Evolutionary conservation across 2,329 filamentous ascomycete genomes (phyloP), one percentile per base, ranked within the genome.

Genomic region (Microcyclosporella mali): DNA sequence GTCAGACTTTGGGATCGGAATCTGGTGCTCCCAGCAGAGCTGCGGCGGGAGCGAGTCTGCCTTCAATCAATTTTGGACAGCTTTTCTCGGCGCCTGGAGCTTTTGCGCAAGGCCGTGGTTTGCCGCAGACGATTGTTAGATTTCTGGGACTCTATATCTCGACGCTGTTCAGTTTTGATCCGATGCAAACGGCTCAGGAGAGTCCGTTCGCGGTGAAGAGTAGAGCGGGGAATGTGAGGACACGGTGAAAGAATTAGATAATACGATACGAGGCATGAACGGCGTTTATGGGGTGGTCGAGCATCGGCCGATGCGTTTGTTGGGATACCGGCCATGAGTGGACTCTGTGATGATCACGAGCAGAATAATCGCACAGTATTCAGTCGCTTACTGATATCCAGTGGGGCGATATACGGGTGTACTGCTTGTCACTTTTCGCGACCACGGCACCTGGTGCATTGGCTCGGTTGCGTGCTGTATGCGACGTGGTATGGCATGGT

Each of bases 121-220:
- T 68, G 12, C 57, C 61, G 28, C 66, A 70, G 50, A 52, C 61
- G 35, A 47, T 69, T 11, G 62, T 71, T 33, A 54, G 70, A 40
- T 73, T 73, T 43, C 35, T 71, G n/a, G 69, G 64, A 29, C 49
- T 73, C 37, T 73, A 72, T 49, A 51, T 72, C 4, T 60, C 63
- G 27, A 72, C 66, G 41, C 49, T 73, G 41, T 70, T 72, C 40
- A 63, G 64, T 6, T 67, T 72, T 37, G 68, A 72, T 56, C 57
- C 66, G 17, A 66, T 61, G 46, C 60, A 60, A 49, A 65, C 69
- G 3, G 70, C 70, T 4, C 62, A 68, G 48, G 60, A 62, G 41
- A 71, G 69, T 49, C 61, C 67, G 6, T 72, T 71, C 52, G 65
- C 61, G 43, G 59, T 71, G 6, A 59, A 61, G 52, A 56, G 41